Evolutionary conservation across 2,329 filamentous ascomycete genomes (phyloP), one percentile per base, ranked within the genome.

Genomic region (Alternaria arborescens): DNA sequence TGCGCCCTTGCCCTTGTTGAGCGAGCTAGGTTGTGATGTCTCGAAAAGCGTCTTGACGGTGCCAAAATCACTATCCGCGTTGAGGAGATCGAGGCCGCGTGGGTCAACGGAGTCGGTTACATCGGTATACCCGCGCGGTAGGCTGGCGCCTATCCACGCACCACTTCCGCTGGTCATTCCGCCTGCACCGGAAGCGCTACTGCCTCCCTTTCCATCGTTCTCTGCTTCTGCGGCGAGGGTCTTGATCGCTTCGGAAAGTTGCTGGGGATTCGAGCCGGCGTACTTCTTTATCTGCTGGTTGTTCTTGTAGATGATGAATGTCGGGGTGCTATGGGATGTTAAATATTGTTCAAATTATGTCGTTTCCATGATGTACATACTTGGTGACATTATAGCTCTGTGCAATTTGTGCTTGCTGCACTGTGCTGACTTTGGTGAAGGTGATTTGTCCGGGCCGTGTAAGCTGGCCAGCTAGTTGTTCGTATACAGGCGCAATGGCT

Each of bases 381-480:
- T 87, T 86, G 20, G 88, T 89, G 73, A 98, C 85, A 66, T 84
- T 83, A 81, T 97, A 95, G 68, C 88, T 87, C 61, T 86, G 77
- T 16, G 91, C 88, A 65, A 98, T 87, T 38, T 92, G 88, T 72
- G 88, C 84, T 76, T 95, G 91, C 52, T 85, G 79, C 69, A 97
- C 93, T 62, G 88, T 90, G 83, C 98, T 89, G 82, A 97, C 86
- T 82, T 95, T 97, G 77, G 88, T 88, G 78, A 98, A 97, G 34
- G 89, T 91, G 70, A 97, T 89, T 66, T 86, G 83, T 69, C 89
- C 88, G 16, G 90, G 86, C 52, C 88, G 86, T 18, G 92, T 91
- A 46, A 97, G 85, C 63, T 89, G 85, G 44, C 81, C 77, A 32
- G 93, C 89, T 50, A 97, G 86, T 76, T 89, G 83, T 73, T 95